Evolutionary conservation across 1,139 yeast genomes (phyloP), one percentile per base, ranked within the genome.

Genomic region (Protomyces pachydermus): DNA sequence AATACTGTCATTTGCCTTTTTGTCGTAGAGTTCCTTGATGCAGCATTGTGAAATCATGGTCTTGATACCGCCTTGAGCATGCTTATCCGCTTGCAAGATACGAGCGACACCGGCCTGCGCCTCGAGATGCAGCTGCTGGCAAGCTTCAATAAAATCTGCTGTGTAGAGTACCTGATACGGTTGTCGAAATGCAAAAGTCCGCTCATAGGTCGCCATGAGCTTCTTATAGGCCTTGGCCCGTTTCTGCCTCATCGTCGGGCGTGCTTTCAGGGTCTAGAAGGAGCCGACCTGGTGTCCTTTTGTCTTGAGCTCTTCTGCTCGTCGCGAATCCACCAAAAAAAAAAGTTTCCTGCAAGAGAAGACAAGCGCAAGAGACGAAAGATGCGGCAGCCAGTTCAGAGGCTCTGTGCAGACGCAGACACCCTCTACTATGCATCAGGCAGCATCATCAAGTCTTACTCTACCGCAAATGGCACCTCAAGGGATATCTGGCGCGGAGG

Each of bases 31-130:
- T 32, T 88, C 87, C 73, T 90, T 90, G 81, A 95, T 89, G 71
- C 96, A 88, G 73, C 98, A 95, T 75, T 93, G 98, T 1, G 98
- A 90, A 62, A 95, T 88, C 95, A 93, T 80, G n/a, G 91, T 90
- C 73, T 93, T 93, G 55, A 86, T 83, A 71, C 88, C 91, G 5
- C 86, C 89, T 73, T 91, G 98, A 42, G 48, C 48, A 42, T 42
- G 48, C 12, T 42, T 42, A 9, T 91, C 78, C 0, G 97, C 90
- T 68, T 57, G 61, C 2, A 66, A 52, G 8, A 63, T 60, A 16
- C 95, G 79, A 65, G 83, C 79, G 51, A 93, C 77, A n/a, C 95
- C 96, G 72, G 87, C 88, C 18, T 78, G 79, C 32, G 93, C 75
- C 73, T 91, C 91, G 73, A 83, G 88, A 61, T 86, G 85, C 25